Evolutionary conservation across 139 green algal genomes (phyloP), one percentile per base, ranked within the genome.

Genomic region (Edaphochlamys debaryana): DNA sequence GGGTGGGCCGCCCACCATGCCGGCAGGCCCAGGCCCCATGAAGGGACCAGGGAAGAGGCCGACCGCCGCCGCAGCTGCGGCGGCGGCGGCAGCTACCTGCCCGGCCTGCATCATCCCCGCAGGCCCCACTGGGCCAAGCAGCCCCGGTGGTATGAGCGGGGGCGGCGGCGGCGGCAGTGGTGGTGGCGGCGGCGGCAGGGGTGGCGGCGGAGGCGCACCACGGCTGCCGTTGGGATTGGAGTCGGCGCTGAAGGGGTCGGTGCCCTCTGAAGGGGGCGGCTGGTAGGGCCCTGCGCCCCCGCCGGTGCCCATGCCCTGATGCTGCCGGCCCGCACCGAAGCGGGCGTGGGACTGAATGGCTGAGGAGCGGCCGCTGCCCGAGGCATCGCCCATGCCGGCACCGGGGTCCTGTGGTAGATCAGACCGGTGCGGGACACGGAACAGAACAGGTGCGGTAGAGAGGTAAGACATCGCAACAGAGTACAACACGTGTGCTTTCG

Each of bases 191-290:
- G 73, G 73, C 29, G 29, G 37, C 29, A 37, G 72, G 7, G 70
- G 48, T 45, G 34, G 71, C 9, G 34, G 50, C 48, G 56, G 54
- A 30, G 32, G 37, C 25, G 23, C 30, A 37, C 15, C 54, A 40
- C 76, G 42, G 76, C 34, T 41, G 45, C 63, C 64, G 54, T 84
- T 84, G 27, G 78, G 78, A 37, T 84, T 84, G 34, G 78, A 84
- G 52, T 84, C 78, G 17, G 78, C 78, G 78, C 66, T 84, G 78
- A 62, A 84, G 29, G 78, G 78, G 66, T 84, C 78, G 29, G 74
- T 41, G 11, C 45, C 66, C 58, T 84, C 78, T 4, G 48, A 17
- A 17, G 37, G 62, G 13, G 30, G 76, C 78, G 41, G 42, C 63
- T 36, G 42, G 76, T 74, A 82, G 7, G 76, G 42, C 13, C 42